A percentile compares a stretch with the other conserved stretches of the same genome.
Evolutionary conservation across 257 asterid species (phyloP).

Genomic region (Echium plantagineum): DNA sequence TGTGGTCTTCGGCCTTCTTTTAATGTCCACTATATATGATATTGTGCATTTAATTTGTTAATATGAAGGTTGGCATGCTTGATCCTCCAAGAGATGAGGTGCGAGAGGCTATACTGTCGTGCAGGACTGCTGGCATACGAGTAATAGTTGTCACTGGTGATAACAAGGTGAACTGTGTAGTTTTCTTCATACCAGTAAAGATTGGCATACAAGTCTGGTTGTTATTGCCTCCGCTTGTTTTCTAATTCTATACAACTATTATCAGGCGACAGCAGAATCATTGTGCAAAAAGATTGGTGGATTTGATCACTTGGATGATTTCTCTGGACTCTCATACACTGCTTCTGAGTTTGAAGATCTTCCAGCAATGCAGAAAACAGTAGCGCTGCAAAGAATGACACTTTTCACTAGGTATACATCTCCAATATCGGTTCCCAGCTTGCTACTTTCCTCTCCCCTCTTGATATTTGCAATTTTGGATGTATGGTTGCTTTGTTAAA

Average conservation of each 20-base stretch:
- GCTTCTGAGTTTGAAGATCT: constrained; percentile 96
- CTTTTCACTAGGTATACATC: constrained; percentile 62
- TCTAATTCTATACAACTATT: constrained; percentile 15
- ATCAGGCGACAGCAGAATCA: constrained; percentile 87
- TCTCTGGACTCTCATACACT: constrained; percentile 74
- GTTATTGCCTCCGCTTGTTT: constrained; percentile 6
- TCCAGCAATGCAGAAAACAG: constrained; percentile 73
- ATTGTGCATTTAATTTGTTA: constrained; percentile 10
- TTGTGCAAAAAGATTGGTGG: constrained; percentile 82
- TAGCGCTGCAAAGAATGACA: constrained; percentile 83
- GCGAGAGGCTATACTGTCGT: constrained; percentile 75
- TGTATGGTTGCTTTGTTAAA: constrained; percentile 12
- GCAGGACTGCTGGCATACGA: constrained; percentile 99
- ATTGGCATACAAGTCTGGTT: constrained; percentile 13
- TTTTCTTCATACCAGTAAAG: neutral
- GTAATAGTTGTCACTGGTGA: constrained; percentile 98
- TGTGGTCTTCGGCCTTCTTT: neutral
- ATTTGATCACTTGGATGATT: constrained; percentile 74
- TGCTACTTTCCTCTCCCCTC: constrained; percentile 3
- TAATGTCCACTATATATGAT: constrained; percentile 7
- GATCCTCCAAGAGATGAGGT: constrained; percentile 99
- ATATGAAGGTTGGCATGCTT: constrained; percentile 91
- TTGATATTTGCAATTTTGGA: constrained; percentile 8
- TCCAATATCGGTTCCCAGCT: constrained; percentile 1
- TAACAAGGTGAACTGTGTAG: constrained; percentile 57